A percentile compares a stretch with the other conserved stretches of the same genome.
Evolutionary conservation across 305 asterid genomes (phyloP).

Genomic region (Andrographis paniculata): DNA sequence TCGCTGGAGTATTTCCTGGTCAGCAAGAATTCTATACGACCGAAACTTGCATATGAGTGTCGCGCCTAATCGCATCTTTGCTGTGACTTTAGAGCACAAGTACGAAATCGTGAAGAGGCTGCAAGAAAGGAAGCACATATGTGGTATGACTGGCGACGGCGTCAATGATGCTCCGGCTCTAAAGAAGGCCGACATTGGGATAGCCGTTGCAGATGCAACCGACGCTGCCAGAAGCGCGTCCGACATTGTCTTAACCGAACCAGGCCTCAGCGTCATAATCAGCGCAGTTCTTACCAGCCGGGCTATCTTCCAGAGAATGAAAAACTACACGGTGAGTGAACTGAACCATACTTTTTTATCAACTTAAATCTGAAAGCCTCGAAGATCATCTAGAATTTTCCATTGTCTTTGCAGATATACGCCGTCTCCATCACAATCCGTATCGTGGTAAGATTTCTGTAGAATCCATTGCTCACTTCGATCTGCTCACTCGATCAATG

Average conservation of each 20-base stretch:
- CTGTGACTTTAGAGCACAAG: constrained; percentile 48
- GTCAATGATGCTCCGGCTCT: constrained; percentile 84
- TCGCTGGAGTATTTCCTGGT: constrained; percentile 95
- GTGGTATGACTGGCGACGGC: constrained; percentile 91
- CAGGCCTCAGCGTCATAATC: constrained; percentile 72
- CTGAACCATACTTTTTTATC: not conserved
- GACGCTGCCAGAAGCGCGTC: constrained; percentile 88
- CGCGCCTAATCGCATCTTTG: too few relatives aligned
- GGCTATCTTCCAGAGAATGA: constrained; percentile 85
- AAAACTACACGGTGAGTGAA: constrained; percentile 52
- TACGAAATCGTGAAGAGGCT: constrained; percentile 67
- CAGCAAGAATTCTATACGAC: too few relatives aligned
- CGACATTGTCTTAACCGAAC: constrained; percentile 69
- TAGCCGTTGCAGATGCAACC: constrained; percentile 83
- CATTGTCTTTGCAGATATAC: constrained; percentile 42
- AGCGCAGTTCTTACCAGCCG: constrained; percentile 79
- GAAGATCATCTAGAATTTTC: not conserved
- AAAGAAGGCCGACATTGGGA: constrained; percentile 82
- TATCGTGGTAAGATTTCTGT: constrained; percentile 38
- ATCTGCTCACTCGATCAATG: too few relatives aligned
- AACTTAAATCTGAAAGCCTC: not conserved
- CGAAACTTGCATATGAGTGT: too few relatives aligned
- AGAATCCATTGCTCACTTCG: too few relatives aligned
- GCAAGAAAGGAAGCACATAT: constrained; percentile 69
- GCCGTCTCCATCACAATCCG: constrained; percentile 64